phyloP scores from a whole-genome alignment of 768 basidiomycete species.

The Tricholoma matsutake region DNA sequence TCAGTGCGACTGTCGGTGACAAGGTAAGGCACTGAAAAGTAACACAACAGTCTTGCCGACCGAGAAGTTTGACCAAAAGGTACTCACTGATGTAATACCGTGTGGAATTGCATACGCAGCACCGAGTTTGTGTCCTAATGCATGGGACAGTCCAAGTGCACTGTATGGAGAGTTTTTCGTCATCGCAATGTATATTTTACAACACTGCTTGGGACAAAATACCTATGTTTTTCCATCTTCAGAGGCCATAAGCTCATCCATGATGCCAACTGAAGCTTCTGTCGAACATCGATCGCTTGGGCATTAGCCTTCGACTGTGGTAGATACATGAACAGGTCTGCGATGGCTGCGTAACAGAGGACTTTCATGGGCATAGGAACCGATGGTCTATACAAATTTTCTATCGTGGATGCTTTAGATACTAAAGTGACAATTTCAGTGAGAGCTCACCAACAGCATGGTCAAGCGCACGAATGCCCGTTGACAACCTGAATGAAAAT shows the following conservation, averaged over 20 bases:
- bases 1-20: slow-evolving; percentile 56
- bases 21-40: slow-evolving; percentile 64
- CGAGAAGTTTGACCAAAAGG: slow-evolving; percentile 1
- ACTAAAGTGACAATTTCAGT: neutral
- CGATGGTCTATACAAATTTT: slow-evolving; percentile 58
- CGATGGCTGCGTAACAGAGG: slow-evolving; percentile 62
- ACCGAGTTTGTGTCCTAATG: slow-evolving; percentile 71
- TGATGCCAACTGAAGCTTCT: slow-evolving; percentile 68
- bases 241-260: slow-evolving; percentile 82
- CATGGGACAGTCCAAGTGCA: slow-evolving; percentile 71
- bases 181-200: neutral
- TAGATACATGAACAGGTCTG: slow-evolving; percentile 73
- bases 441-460: slow-evolving; percentile 63
- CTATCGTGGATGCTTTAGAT: slow-evolving; percentile 29
- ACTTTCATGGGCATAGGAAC: slow-evolving; percentile 58
- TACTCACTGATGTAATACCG: slow-evolving; percentile 75
- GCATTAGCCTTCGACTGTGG: slow-evolving; percentile 62
- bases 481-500: slow-evolving; percentile 57
- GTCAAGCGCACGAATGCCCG: slow-evolving; percentile 75
- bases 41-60: neutral
- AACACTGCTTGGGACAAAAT: slow-evolving; percentile 4
- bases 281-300: slow-evolving; percentile 51
- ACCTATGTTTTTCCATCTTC: slow-evolving; percentile 56
- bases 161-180: slow-evolving; percentile 27
- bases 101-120: slow-evolving; percentile 75